Percentiles rank a stretch among this genome's conserved stretches.
Evolutionary conservation across 768 basidiomycete species (phyloP).

Genomic region (Phanerochaete carnosa): DNA sequence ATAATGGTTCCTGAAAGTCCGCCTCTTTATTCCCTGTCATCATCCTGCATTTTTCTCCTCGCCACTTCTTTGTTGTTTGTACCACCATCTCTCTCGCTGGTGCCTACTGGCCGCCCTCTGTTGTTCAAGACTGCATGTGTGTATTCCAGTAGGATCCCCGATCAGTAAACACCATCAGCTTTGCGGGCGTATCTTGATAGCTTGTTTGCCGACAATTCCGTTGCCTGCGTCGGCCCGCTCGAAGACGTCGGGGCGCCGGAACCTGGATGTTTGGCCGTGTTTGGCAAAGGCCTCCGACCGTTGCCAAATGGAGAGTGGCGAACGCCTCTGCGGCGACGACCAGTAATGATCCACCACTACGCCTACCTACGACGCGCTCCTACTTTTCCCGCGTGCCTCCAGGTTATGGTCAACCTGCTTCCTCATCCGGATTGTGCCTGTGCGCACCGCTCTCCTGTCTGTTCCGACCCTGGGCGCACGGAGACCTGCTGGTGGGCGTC

Average conservation of each 20-base stretch:
- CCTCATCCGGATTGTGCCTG: neutral
- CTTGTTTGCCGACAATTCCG: neutral
- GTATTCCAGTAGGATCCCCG: no score
- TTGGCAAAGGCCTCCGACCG: neutral
- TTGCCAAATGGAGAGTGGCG: neutral
- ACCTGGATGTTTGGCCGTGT: neutral
- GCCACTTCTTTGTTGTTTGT: neutral
- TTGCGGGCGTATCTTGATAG: neutral
- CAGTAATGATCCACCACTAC: neutral
- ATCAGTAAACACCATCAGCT: neutral
- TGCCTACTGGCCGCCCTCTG: no score
- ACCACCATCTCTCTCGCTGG: neutral
- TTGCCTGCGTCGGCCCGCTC: neutral
- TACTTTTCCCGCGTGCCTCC: neutral
- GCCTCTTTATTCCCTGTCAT: neutral
- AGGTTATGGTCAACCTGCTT: neutral
- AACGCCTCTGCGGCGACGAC: neutral
- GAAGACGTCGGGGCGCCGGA: neutral
- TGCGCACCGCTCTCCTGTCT: neutral
- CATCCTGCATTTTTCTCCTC: neutral
- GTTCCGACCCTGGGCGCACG: constrained; percentile 1
- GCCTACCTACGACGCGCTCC: neutral
- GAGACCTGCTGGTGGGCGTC: neutral
- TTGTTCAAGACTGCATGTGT: neutral
- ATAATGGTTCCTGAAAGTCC: neutral